Evolutionary conservation across 164 flowering plant genomes (phyloP).

Genomic region (Paratinospora sagittata): DNA sequence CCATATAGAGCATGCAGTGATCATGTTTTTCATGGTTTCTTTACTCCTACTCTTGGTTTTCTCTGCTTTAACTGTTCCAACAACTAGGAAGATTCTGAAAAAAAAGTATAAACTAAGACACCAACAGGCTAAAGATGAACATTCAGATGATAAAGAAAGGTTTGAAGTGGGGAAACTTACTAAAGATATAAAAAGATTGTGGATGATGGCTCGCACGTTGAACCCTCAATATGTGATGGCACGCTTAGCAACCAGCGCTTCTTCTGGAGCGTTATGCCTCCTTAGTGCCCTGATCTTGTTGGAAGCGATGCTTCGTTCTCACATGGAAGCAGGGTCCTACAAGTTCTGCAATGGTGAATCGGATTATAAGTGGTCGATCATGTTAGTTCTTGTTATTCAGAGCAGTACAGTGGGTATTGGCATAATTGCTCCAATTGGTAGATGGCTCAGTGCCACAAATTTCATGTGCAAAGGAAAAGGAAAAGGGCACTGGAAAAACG

Average conservation of each 20-base stretch:
- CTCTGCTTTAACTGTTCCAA: conserved; percentile 10
- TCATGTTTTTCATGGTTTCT: conserved; percentile 37
- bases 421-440: conserved; percentile 41
- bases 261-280: conserved; percentile 50
- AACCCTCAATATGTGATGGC: conserved; percentile 60
- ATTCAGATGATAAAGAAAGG: conserved; percentile 2
- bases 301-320: conserved; percentile 37
- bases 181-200: conserved; percentile 32
- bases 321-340: conserved; percentile 26
- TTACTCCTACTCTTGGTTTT: neutral
- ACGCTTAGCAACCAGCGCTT: conserved; percentile 45
- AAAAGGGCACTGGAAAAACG: conserved; percentile 9
- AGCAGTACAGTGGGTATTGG: conserved; percentile 39
- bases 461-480: conserved; percentile 33
- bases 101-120: conserved; percentile 26
- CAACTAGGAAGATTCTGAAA: conserved; percentile 33
- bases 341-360: conserved; percentile 45
- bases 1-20: conserved; percentile 35
- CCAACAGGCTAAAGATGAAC: conserved; percentile 27
- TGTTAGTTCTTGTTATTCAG: conserved; percentile 33
- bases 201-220: conserved; percentile 63
- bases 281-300: conserved; percentile 32
- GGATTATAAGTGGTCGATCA: conserved; percentile 55
- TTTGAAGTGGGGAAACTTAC: conserved; percentile 22
- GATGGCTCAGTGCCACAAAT: conserved; percentile 43